These are phyloP conservation scores for Crucibulum cyathiforme DNA, from an alignment of 1,284 basidiomycete species.

Conservation along the genomic window DNA sequence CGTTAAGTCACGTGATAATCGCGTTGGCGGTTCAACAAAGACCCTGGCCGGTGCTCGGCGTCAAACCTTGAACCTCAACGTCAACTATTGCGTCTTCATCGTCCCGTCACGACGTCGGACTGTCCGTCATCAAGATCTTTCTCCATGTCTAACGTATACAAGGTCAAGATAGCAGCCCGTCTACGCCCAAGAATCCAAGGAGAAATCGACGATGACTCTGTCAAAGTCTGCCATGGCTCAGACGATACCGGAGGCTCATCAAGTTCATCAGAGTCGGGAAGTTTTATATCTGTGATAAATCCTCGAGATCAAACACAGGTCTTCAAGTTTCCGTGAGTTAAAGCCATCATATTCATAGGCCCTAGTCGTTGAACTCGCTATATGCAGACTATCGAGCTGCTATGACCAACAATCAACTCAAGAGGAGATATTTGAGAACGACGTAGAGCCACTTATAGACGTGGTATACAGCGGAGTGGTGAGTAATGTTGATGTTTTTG, in stretches of 20 bases:
- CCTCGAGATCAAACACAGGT: constrained; percentile 67
- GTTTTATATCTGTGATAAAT: constrained; percentile 65
- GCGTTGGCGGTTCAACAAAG: too few relatives aligned
- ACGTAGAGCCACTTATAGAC: constrained; percentile 74
- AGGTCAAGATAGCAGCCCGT: constrained; percentile 64
- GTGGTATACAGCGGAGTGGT: constrained; percentile 74
- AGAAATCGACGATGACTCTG: constrained; percentile 67
- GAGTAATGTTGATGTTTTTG: constrained; percentile 27
- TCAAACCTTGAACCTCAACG: background rate
- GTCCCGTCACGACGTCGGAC: background rate
- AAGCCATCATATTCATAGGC: too few relatives aligned
- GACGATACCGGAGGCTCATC: constrained; percentile 33
- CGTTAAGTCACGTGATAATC: too few relatives aligned
- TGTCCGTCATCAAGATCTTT: background rate
- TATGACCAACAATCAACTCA: constrained; percentile 71
- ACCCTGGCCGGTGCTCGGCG: too few relatives aligned
- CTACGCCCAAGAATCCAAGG: constrained; percentile 65
- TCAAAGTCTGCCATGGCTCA: constrained; percentile 55
- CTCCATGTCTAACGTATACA: constrained; percentile 34
- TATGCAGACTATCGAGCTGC: constrained; percentile 53
- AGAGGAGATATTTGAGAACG: constrained; percentile 72
- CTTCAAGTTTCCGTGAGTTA: constrained; percentile 74
- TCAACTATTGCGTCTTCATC: background rate
- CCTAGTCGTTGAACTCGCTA: too few relatives aligned
- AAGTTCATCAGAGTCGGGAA: constrained; percentile 36